Conservation (phyloP, 305 asterid species). For the Solanum aculeatissimum region DNA sequence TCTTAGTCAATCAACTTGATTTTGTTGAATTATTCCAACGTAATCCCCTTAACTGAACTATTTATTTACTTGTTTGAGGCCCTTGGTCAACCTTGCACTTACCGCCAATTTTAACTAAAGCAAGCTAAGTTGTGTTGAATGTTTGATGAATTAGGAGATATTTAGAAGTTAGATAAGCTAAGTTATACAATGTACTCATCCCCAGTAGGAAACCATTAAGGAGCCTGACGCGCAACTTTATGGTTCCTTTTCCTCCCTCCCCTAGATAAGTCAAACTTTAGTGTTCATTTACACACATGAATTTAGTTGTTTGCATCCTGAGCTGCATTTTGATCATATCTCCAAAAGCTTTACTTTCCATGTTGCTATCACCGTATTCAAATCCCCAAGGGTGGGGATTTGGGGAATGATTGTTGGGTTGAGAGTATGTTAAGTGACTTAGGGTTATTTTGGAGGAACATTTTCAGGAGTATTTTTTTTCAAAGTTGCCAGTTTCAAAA, state of each 20-base stretch:
- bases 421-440: no score
- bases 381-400: no score
- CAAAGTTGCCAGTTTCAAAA: no score
- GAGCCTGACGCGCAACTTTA: not conserved
- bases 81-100: not conserved
- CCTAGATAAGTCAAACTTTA: not conserved
- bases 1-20: not conserved
- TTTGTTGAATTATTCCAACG: not conserved
- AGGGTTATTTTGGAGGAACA: no score
- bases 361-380: no score
- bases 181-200: not conserved
- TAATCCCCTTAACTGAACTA: not conserved
- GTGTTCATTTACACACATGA: not conserved
- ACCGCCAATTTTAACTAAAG: not conserved
- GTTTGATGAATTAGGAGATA: not conserved
- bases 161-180: not conserved
- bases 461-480: no score
- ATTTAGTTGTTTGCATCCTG: not conserved
- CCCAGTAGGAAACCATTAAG: not conserved
- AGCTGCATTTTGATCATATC: not conserved
- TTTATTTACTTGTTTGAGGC: not conserved
- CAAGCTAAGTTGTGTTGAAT: not conserved
- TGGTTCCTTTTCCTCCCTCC: not conserved
- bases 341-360: not conserved
- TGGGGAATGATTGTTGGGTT: no score